Base-by-base conservation (phyloP, 2,329 filamentous ascomycete genomes). In the Volutella citrinella region DNA sequence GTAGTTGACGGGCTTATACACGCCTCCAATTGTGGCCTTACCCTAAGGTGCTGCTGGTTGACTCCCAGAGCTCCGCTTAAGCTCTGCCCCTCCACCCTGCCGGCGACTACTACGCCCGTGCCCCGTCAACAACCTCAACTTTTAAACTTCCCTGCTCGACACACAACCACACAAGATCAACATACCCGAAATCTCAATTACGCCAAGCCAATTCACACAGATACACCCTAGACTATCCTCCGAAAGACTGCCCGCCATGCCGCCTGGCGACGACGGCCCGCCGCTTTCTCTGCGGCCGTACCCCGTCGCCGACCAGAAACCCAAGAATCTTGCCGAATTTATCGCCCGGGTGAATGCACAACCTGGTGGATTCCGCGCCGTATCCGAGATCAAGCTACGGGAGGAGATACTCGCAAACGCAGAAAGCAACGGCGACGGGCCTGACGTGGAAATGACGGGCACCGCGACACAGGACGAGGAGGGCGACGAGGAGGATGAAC, bases 341-440 rank as follows among this genome's bases (percentile, higher is more conserved):
- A 88, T 96, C 48, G 68, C 75, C 38, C 87, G 90, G 47, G 83
- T 95, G 53, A 85, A 89, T 48, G 82, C 94, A 52, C 82, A 85
- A 40, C 51, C 62, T 1, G 87, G 87, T 11, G 86, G 87, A 16
- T 94, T 97, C 57, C 82, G 87, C 39, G 73, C 82, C 49, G 72
- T 97, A 45, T 87, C 80, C 30, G 86, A 95, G 59, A 74, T 80
- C 31, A 74, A 79, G 26, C 66, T 97, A 22, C 74, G 74, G 30
- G 76, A 82, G 21, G 82, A 93, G 52, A 81, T 93, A 32, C 68
- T 25, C 60, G 66, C 17, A 59, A 69, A 63, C 14, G 42, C 46
- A 7, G 45, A 40, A n/a, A 36, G 66, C 29, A 65, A 72, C 24
- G 66, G 63, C 19, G 65, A 60, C 12, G 60, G 68, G 4, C 65